Conservation (phyloP, 331 rosid species). For the Arachis monticola region DNA sequence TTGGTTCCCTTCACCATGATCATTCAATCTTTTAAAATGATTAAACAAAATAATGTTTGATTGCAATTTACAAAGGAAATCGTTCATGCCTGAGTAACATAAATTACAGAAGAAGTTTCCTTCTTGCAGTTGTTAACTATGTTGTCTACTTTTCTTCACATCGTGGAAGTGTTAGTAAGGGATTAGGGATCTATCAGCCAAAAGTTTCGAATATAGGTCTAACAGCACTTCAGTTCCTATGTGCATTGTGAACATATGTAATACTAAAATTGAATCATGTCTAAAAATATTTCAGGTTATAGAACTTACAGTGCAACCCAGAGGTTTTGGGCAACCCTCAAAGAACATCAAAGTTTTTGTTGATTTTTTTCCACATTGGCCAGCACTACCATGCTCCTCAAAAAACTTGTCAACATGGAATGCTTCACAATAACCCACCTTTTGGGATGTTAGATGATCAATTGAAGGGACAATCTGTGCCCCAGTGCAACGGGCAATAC, state of each 20-base stretch:
- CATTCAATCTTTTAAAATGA: constrained; percentile 2
- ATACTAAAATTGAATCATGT: constrained; percentile 27
- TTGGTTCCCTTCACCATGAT: constrained; percentile 22
- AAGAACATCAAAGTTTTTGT: constrained; percentile 94
- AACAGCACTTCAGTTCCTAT: constrained; percentile 6
- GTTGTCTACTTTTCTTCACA: constrained; percentile 15
- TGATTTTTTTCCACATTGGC: constrained; percentile 74
- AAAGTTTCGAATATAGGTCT: constrained; percentile 13
- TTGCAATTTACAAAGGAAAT: constrained; percentile 11
- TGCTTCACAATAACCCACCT: constrained; percentile 83
- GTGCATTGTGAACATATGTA: constrained; percentile 1
- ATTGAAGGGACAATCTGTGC: constrained; percentile 92
- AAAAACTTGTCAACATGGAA: constrained; percentile 79
- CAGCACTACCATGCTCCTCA: constrained; percentile 89
- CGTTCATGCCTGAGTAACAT: background rate
- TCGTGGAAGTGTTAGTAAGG: constrained; percentile 13
- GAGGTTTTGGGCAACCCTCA: constrained; percentile 97
- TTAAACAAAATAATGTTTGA: constrained; percentile 10
- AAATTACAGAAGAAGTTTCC: constrained; percentile 3
- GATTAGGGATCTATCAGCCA: constrained; percentile 16
- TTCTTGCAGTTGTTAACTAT: constrained; percentile 17
- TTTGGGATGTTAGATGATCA: constrained; percentile 83
- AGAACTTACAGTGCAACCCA: constrained; percentile 95
- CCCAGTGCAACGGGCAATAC: constrained; percentile 95
- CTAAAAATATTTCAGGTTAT: constrained; percentile 32